Evolutionary conservation across 78 protist species (phyloP).

Genomic region (Tieghemostelium lacteum): DNA sequence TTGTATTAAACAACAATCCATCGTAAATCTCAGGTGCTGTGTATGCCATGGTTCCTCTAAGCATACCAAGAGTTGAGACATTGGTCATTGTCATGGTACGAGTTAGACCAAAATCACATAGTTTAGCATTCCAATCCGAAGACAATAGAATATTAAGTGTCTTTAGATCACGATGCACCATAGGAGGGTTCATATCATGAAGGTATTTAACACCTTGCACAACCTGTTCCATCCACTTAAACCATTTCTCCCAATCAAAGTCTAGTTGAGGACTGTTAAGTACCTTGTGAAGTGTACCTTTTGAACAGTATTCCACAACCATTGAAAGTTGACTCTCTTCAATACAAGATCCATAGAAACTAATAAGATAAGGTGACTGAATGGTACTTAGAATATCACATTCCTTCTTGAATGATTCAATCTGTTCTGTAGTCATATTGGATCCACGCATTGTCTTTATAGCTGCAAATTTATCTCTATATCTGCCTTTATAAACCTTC

Average conservation of each 20-base stretch:
- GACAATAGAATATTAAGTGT: slow-evolving; percentile 68
- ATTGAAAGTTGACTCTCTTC: slow-evolving; percentile 58
- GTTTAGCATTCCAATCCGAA: slow-evolving; percentile 52
- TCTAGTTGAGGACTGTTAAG: slow-evolving; percentile 22
- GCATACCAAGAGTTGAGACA: slow-evolving; percentile 64
- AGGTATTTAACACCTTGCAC: slow-evolving; percentile 67
- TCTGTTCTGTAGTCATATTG: slow-evolving; percentile 71
- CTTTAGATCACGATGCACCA: slow-evolving; percentile 82
- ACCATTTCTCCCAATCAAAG: slow-evolving; percentile 78
- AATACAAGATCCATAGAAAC: slow-evolving; percentile 65
- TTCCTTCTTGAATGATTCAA: slow-evolving; percentile 48
- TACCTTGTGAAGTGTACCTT: slow-evolving; percentile 74
- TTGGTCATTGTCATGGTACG: slow-evolving; percentile 78
- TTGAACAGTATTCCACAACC: slow-evolving; percentile 84
- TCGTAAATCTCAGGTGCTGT: slow-evolving; percentile 82
- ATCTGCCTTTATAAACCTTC: slow-evolving; percentile 79
- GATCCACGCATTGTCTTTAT: slow-evolving; percentile 78
- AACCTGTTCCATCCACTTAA: slow-evolving; percentile 75
- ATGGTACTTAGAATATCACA: slow-evolving; percentile 56
- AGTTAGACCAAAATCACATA: slow-evolving; percentile 89
- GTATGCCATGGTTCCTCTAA: slow-evolving; percentile 81
- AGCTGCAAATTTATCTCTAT: slow-evolving; percentile 65
- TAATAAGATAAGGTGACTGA: slow-evolving; percentile 61
- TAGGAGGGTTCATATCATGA: slow-evolving; percentile 76
- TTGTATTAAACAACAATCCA: slow-evolving; percentile 67